These are phyloP conservation scores for Apophysomyces trapeziformis DNA, from an alignment of 371 early-diverging fungal species.

Conservation along the genomic window DNA sequence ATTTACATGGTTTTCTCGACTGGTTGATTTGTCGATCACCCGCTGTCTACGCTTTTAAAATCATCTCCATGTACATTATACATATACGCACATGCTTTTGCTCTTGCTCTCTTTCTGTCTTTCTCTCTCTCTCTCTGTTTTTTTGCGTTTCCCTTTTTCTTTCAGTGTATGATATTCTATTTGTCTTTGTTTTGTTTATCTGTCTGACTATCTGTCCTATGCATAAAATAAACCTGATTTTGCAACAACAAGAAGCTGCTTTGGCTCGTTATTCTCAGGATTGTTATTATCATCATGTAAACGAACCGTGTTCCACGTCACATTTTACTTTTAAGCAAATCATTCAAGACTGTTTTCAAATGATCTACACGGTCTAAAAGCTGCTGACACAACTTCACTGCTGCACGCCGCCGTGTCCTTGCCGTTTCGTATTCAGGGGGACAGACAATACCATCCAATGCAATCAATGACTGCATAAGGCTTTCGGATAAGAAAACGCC, in stretches of 20 bases:
- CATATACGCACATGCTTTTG: neutral
- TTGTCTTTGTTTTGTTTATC: no score
- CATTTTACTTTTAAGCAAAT: slow-evolving; percentile 6
- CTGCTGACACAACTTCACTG: slow-evolving; percentile 10
- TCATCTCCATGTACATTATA: no score
- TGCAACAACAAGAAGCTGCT: neutral
- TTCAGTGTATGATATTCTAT: no score
- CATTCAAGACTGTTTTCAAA: slow-evolving; percentile 6
- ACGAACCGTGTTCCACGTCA: neutral
- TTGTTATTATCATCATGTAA: neutral
- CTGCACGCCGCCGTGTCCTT: slow-evolving; percentile 9
- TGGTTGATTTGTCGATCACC: neutral
- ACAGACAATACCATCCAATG: slow-evolving; percentile 16
- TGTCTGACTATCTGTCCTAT: neutral
- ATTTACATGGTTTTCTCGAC: neutral
- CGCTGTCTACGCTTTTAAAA: neutral
- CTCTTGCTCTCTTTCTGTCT: neutral
- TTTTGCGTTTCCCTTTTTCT: neutral
- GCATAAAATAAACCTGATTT: neutral
- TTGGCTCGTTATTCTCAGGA: neutral
- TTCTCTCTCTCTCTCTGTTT: neutral
- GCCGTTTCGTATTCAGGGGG: slow-evolving; percentile 8
- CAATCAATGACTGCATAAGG: slow-evolving; percentile 11
- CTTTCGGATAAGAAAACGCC: slow-evolving; percentile 4
- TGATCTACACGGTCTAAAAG: slow-evolving; percentile 13